A percentile compares a stretch with the other conserved stretches of the same genome.
phyloP scores from a whole-genome alignment of 2,329 filamentous ascomycete species.

The Corniculantispora saksenae region DNA sequence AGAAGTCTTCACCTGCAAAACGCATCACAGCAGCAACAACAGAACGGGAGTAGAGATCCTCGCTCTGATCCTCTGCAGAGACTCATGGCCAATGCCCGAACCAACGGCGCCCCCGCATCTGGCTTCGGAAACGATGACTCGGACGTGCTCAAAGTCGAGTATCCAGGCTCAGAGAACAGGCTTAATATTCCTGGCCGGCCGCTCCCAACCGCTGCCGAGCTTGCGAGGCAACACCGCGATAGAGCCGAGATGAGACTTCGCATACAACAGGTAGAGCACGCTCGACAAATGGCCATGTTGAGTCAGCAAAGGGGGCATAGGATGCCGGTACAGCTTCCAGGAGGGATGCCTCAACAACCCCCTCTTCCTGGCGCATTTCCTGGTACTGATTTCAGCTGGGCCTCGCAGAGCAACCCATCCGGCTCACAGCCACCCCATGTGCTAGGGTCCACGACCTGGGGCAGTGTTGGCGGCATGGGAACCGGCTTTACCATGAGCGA shows the following conservation, averaged over 20 bases:
- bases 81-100: conserved; percentile 32
- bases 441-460: conserved; percentile 3
- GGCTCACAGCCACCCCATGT: not conserved
- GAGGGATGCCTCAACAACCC: not conserved
- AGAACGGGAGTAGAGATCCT: not conserved
- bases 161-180: not conserved
- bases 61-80: conserved; percentile 29
- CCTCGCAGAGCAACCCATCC: not conserved
- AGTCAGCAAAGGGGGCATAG: not conserved
- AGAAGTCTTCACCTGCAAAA: conserved; percentile 28
- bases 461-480: not conserved
- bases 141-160: not conserved
- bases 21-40: not conserved
- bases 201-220: not conserved
- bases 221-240: not conserved
- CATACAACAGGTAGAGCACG: not conserved
- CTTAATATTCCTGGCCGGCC: not conserved
- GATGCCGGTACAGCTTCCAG: not conserved
- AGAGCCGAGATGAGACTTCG: not conserved
- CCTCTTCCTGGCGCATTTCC: not conserved
- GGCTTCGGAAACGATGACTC: not conserved
- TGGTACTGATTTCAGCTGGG: not conserved
- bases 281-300: not conserved
- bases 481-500: not conserved
- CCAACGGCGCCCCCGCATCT: conserved; percentile 18